These are phyloP conservation scores for Suillus occidentalis DNA, from an alignment of 768 basidiomycete genomes.

Conservation along the genomic window DNA sequence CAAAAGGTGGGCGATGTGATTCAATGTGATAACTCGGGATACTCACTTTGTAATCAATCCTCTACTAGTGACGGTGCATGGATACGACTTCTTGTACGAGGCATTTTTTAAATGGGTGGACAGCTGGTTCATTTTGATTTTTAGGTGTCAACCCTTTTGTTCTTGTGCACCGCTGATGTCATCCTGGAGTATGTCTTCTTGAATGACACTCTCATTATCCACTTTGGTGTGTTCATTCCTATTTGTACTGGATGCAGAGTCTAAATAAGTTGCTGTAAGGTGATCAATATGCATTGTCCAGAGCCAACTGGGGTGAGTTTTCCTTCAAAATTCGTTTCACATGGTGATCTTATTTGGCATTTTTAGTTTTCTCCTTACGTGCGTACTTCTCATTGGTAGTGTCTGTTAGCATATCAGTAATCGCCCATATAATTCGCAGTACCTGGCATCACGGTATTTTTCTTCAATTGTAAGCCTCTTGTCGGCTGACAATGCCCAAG, in stretches of 20 bases:
- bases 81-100: conserved; percentile 26
- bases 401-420: conserved; percentile 4
- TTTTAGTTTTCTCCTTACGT: conserved; percentile 31
- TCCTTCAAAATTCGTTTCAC: not conserved
- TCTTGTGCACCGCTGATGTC: conserved; percentile 25
- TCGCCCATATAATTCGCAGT: conserved; percentile 8
- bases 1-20: conserved; percentile 19
- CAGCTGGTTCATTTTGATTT: not conserved
- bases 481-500: conserved; percentile 10
- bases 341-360: not conserved
- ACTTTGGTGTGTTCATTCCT: conserved; percentile 21
- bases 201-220: conserved; percentile 24
- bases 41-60: not conserved
- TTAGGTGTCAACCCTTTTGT: conserved; percentile 22
- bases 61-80: conserved; percentile 18
- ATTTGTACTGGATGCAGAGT: not conserved
- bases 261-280: conserved; percentile 12
- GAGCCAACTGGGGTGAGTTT: conserved; percentile 24
- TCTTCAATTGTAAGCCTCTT: not conserved
- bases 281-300: conserved; percentile 13
- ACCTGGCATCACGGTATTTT: conserved; percentile 23
- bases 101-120: not conserved
- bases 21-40: too few relatives aligned
- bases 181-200: conserved; percentile 27
- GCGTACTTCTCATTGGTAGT: conserved; percentile 7